Evolutionary conservation across 164 flowering plant species (phyloP).

Genomic region (Stephania cephalantha): DNA sequence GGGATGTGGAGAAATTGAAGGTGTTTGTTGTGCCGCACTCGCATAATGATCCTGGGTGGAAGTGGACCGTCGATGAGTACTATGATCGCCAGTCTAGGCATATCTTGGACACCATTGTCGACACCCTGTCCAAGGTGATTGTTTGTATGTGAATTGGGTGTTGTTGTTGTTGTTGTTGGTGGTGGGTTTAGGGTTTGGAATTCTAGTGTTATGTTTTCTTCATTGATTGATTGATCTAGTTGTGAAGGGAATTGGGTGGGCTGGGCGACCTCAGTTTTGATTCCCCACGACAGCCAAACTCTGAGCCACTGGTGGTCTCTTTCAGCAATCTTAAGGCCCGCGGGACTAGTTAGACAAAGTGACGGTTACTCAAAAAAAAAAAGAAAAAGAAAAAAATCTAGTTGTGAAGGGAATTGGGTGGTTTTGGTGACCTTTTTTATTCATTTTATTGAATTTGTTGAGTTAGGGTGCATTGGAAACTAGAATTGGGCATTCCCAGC

Average conservation of each 20-base stretch:
- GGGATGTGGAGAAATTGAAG: constrained; percentile 88
- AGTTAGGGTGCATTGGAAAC: background rate
- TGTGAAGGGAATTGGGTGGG: too few species aligned
- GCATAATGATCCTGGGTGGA: constrained; percentile 99
- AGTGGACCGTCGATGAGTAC: constrained; percentile 92
- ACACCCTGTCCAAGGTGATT: constrained; percentile 73
- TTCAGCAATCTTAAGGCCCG: too few species aligned
- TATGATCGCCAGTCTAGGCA: constrained; percentile 68
- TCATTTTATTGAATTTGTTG: background rate
- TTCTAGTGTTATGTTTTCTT: background rate
- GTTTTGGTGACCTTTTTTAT: constrained; percentile 6
- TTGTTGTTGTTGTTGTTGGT: background rate
- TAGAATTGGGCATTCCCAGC: background rate
- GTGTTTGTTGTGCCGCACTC: constrained; percentile 98
- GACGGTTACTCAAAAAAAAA: too few species aligned
- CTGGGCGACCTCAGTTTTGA: too few species aligned
- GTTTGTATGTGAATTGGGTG: background rate
- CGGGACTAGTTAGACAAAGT: too few species aligned
- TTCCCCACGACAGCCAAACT: too few species aligned
- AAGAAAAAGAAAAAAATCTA: background rate
- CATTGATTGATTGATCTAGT: background rate
- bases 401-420: background rate
- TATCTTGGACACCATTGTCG: constrained; percentile 86
- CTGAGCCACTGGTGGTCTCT: too few species aligned
- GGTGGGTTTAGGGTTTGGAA: background rate